These are phyloP conservation scores for Trypanosoma vivax DNA, from an alignment of 208 protist genomes.

Conservation along the genomic window DNA sequence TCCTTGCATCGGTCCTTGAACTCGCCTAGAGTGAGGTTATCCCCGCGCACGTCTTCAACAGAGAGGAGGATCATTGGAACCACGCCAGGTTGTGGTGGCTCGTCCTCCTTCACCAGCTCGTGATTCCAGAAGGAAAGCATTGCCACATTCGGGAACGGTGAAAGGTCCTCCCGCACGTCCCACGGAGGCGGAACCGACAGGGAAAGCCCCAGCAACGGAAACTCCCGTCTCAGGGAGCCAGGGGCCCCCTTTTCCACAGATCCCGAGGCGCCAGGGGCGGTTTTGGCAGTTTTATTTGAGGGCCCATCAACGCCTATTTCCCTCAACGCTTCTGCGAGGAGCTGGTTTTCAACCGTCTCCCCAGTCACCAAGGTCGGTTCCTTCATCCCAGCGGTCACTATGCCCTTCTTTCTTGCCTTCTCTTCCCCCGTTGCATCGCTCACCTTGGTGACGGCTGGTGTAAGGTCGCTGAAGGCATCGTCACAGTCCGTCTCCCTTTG, in stretches of 20 bases:
- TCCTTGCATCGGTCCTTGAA: constrained; percentile 77
- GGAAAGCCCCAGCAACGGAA: constrained; percentile 45
- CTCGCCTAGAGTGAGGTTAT: constrained; percentile 64
- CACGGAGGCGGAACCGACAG: constrained; percentile 47
- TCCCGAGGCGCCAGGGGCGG: neutral
- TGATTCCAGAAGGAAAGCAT: constrained; percentile 72
- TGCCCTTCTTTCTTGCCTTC: too few relatives aligned
- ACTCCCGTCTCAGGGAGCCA: neutral
- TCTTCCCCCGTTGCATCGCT: too few relatives aligned
- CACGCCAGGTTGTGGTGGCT: constrained; percentile 26
- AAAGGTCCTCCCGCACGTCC: constrained; percentile 64
- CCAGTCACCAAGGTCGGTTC: neutral
- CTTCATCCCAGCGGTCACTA: neutral
- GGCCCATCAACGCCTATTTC: constrained; percentile 3
- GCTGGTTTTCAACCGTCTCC: neutral
- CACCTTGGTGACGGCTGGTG: neutral
- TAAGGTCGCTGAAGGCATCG: neutral
- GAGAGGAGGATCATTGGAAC: constrained; percentile 65
- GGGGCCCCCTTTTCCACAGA: neutral
- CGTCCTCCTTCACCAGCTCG: constrained; percentile 30
- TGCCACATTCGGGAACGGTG: constrained; percentile 70
- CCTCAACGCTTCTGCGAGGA: constrained; percentile 11
- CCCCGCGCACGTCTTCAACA: constrained; percentile 64
- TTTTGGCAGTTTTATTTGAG: neutral
- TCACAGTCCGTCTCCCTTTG: neutral